phyloP scores from a whole-genome alignment of 768 basidiomycete genomes.

The Termitomyces sp. region DNA sequence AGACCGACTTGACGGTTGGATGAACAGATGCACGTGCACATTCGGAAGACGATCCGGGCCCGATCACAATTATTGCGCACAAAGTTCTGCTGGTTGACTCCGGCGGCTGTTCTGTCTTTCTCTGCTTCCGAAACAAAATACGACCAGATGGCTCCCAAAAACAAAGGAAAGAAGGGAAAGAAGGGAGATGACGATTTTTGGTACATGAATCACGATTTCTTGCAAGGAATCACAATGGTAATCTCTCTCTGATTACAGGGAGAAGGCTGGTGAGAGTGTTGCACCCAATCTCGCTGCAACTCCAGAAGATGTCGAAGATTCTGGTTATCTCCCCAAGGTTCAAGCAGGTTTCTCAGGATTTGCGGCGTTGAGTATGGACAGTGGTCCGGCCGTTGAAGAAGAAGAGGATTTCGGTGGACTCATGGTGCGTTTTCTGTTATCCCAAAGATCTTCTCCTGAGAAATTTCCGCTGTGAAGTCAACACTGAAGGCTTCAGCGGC shows the following conservation, averaged over 20 bases:
- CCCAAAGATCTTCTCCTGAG: not conserved
- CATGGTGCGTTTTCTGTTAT: slow-evolving; percentile 46
- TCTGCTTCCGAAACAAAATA: slow-evolving; percentile 1
- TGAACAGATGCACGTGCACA: slow-evolving; percentile 1
- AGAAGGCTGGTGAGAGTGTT: slow-evolving; percentile 55
- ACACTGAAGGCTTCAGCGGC: slow-evolving; percentile 49
- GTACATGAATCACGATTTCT: slow-evolving; percentile 32
- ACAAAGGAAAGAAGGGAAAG: slow-evolving; percentile 87
- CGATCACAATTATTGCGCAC: not conserved
- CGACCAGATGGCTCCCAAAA: slow-evolving; percentile 46
- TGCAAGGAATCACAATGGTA: slow-evolving; percentile 10
- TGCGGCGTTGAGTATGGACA: slow-evolving; percentile 39
- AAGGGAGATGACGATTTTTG: slow-evolving; percentile 81
- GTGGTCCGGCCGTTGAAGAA: slow-evolving; percentile 33
- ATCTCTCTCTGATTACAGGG: slow-evolving; percentile 36
- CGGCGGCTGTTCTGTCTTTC: not conserved
- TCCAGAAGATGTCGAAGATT: slow-evolving; percentile 35
- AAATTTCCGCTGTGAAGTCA: slow-evolving; percentile 35
- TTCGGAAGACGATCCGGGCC: slow-evolving; percentile 3
- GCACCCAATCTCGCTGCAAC: slow-evolving; percentile 33
- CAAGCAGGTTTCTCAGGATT: slow-evolving; percentile 46
- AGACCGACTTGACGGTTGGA: no score
- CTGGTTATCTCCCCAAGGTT: slow-evolving; percentile 13
- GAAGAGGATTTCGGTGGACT: slow-evolving; percentile 69
- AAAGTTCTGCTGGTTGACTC: not conserved